Evolutionary conservation across 164 flowering plant species (phyloP).

Genomic region (grape (Vitis vinifera)): ASM3070453v1 NC_081814.1:8811001-8811500

Average conservation of each 20-base stretch:
- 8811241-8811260: slow-evolving; percentile 31
- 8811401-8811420: slow-evolving; percentile 22
- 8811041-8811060: background rate
- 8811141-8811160: slow-evolving; percentile 10
- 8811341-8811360: slow-evolving; percentile 19
- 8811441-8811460: background rate
- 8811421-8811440: slow-evolving; percentile 8
- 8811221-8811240: slow-evolving; percentile 10
- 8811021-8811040: slow-evolving; percentile 10
- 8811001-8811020: slow-evolving; percentile 7
- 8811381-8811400: slow-evolving; percentile 36
- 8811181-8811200: slow-evolving; percentile 3
- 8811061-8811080: slow-evolving; percentile 1
- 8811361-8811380: slow-evolving; percentile 12
- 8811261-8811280: slow-evolving; percentile 21
- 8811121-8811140: slow-evolving; percentile 1
- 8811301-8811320: slow-evolving; percentile 27
- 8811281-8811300: background rate
- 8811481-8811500: slow-evolving; percentile 21
- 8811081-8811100: slow-evolving; percentile 1
- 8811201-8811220: slow-evolving; percentile 12
- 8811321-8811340: slow-evolving; percentile 34
- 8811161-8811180: slow-evolving; percentile 11
- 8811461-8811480: background rate
- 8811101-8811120: slow-evolving; percentile 16